A percentile compares a stretch with the other conserved stretches of the same genome.
Conservation (phyloP, 768 basidiomycete genomes). For the Rhodotorula taiwanensis region DNA sequence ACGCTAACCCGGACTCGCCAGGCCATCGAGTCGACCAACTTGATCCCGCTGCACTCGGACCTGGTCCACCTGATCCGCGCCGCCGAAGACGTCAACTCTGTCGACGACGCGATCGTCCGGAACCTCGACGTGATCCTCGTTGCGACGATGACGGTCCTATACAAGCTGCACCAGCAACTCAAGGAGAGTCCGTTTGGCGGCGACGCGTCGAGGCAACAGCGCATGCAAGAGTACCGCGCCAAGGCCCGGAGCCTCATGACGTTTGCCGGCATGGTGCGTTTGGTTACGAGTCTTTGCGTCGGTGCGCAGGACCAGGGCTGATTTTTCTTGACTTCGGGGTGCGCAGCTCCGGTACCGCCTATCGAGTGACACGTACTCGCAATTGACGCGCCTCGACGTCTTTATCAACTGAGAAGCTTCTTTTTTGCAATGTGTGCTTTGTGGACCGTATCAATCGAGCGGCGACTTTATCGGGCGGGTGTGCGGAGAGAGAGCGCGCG, state of each 20-base stretch:
- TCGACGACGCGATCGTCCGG: slow-evolving; percentile 72
- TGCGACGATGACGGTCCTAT: slow-evolving; percentile 85
- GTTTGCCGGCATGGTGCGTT: slow-evolving; percentile 54
- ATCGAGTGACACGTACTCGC: slow-evolving; percentile 82
- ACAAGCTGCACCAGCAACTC: slow-evolving; percentile 67
- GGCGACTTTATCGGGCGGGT: no score
- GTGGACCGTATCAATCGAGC: no score
- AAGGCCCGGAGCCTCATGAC: slow-evolving; percentile 81
- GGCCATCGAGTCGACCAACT: slow-evolving; percentile 75
- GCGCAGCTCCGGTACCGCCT: slow-evolving; percentile 69
- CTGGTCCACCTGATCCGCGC: slow-evolving; percentile 73
- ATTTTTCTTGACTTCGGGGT: background rate
- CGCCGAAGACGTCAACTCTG: slow-evolving; percentile 83
- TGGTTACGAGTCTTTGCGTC: background rate
- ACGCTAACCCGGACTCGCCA: slow-evolving; percentile 45
- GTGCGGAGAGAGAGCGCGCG: no score
- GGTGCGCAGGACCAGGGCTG: no score
- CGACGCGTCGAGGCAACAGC: slow-evolving; percentile 70
- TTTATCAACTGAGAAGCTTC: slow-evolving; percentile 34
- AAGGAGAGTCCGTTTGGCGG: slow-evolving; percentile 61
- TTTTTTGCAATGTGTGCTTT: no score
- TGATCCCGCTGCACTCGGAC: slow-evolving; percentile 69
- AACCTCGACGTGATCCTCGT: slow-evolving; percentile 83
- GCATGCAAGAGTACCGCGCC: slow-evolving; percentile 60
- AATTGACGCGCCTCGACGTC: slow-evolving; percentile 78